These are phyloP conservation scores for Picea engelmannii DNA, from an alignment of 83 land plant genomes.

Conservation along the genomic window DNA sequence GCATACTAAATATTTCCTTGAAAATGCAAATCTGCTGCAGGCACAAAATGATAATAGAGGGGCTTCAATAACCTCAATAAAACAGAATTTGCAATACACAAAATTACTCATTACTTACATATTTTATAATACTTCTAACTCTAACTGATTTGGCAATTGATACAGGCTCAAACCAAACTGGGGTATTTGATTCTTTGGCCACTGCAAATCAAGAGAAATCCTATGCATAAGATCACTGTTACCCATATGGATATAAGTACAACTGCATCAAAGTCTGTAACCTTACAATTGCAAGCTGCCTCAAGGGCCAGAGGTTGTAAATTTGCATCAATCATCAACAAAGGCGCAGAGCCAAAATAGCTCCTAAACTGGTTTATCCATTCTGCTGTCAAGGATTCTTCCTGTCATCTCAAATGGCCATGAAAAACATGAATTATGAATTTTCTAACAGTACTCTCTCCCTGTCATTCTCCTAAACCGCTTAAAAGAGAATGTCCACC, in stretches of 20 bases:
- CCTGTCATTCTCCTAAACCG: not conserved
- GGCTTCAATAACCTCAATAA: not conserved
- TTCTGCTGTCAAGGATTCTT: slow-evolving; percentile 68
- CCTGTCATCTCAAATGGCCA: slow-evolving; percentile 39
- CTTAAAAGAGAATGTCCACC: not conserved
- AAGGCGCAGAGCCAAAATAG: slow-evolving; percentile 58
- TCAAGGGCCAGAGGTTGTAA: slow-evolving; percentile 56
- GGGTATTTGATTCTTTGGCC: slow-evolving; percentile 69
- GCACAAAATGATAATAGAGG: not conserved
- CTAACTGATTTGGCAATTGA: slow-evolving; percentile 82
- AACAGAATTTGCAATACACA: slow-evolving; percentile 3
- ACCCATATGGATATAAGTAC: not conserved
- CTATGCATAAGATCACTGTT: not conserved
- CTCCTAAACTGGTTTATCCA: slow-evolving; percentile 69
- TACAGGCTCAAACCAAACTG: slow-evolving; percentile 96
- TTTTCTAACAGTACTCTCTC: not conserved
- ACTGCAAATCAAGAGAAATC: slow-evolving; percentile 42
- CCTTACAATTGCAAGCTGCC: slow-evolving; percentile 77
- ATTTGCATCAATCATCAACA: slow-evolving; percentile 92
- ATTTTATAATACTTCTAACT: slow-evolving; percentile 48
- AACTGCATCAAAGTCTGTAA: not conserved
- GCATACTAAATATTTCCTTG: not conserved
- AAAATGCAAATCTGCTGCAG: not conserved
- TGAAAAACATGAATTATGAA: not conserved
- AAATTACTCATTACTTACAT: slow-evolving; percentile 56